phyloP scores from a whole-genome alignment of 2,329 filamentous ascomycete species.

The Ascochyta viciae-villosae region DNA sequence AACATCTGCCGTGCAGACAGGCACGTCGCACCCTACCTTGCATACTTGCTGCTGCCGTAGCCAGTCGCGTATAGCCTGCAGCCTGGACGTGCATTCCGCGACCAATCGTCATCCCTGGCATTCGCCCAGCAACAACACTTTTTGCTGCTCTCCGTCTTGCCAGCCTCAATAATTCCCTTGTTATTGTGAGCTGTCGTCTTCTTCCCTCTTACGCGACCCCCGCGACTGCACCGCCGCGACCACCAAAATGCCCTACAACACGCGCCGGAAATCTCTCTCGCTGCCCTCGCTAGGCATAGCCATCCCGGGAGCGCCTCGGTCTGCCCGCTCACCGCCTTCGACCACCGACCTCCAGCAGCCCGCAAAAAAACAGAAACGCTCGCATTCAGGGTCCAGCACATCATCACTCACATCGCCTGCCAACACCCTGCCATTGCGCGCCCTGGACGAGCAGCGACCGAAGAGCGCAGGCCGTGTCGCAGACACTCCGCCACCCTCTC shows the following conservation, averaged over 20 bases:
- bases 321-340: slow-evolving; percentile 62
- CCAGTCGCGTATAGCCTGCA: slow-evolving; percentile 41
- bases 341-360: slow-evolving; percentile 63
- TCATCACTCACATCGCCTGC: slow-evolving; percentile 54
- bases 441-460: slow-evolving; percentile 54
- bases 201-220: slow-evolving; percentile 14
- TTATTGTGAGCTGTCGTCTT: slow-evolving; percentile 13
- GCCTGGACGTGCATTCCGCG: slow-evolving; percentile 40
- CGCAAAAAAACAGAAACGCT: slow-evolving; percentile 74
- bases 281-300: slow-evolving; percentile 92
- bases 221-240: slow-evolving; percentile 7
- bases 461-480: slow-evolving; percentile 55
- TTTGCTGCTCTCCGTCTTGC: slow-evolving; percentile 28
- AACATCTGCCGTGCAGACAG: slow-evolving; percentile 30
- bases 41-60: slow-evolving; percentile 26
- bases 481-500: slow-evolving; percentile 83
- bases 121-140: slow-evolving; percentile 41
- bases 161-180: slow-evolving; percentile 38
- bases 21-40: slow-evolving; percentile 43
- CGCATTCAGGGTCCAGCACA: slow-evolving; percentile 63
- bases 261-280: slow-evolving; percentile 92
- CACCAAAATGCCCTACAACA: slow-evolving; percentile 88
- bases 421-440: slow-evolving; percentile 53
- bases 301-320: slow-evolving; percentile 64
- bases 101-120: slow-evolving; percentile 45